These are phyloP conservation scores for Heliamphora exappendiculata DNA, from an alignment of 148 eudicot species.

Conservation along the genomic window DNA sequence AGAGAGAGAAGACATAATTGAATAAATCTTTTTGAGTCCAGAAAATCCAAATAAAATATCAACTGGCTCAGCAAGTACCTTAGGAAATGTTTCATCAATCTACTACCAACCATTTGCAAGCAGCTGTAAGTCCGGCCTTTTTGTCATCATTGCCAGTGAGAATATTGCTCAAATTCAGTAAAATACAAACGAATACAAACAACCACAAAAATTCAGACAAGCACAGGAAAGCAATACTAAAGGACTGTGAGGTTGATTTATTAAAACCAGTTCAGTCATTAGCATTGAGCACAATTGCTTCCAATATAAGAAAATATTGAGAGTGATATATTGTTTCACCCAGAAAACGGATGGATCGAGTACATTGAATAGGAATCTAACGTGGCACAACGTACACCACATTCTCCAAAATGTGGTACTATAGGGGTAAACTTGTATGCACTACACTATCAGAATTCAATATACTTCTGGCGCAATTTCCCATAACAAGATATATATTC, in stretches of 20 bases:
- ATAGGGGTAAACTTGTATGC: no score
- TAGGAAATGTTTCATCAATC: constrained; percentile 12
- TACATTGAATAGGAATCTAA: no score
- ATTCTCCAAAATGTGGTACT: no score
- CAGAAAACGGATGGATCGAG: neutral
- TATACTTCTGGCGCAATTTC: no score
- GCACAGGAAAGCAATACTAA: neutral
- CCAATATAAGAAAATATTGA: neutral
- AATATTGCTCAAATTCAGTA: neutral
- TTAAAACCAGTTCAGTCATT: neutral
- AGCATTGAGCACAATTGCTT: neutral
- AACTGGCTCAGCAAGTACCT: constrained; percentile 22
- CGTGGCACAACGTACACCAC: no score
- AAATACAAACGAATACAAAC: neutral
- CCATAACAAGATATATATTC: no score
- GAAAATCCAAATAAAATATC: neutral
- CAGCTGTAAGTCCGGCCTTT: constrained; percentile 25
- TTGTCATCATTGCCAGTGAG: constrained; percentile 22
- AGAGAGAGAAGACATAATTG: neutral
- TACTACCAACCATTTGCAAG: constrained; percentile 16
- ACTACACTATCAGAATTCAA: no score
- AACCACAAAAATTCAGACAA: neutral
- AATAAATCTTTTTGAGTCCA: no score
- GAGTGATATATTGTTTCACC: neutral
- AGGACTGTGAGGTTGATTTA: neutral